Percentiles rank a stretch among this genome's conserved stretches.
These are phyloP conservation scores for Climacium dendroides DNA, from an alignment of 225 moss, liverwort and hornwort species.

Conservation along the genomic window DNA sequence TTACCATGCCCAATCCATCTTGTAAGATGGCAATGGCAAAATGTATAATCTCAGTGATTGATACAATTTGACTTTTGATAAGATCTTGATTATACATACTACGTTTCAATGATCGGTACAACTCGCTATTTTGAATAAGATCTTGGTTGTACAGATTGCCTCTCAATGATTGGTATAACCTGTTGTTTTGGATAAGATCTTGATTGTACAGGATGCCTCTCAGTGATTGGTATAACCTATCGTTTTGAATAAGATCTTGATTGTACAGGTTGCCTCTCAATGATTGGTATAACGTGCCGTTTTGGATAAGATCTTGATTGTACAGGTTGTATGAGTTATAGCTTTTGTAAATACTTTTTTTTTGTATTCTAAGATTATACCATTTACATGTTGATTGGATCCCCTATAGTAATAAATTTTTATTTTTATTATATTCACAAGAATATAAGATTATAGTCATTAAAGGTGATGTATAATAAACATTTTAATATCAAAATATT, in stretches of 20 bases:
- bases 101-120: background rate
- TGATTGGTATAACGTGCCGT: background rate
- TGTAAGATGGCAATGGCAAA: accelerated
- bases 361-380: no score
- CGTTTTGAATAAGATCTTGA: background rate
- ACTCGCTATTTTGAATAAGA: background rate
- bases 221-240: background rate
- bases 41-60: accelerated
- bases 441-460: no score
- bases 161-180: background rate
- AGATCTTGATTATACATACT: background rate
- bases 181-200: background rate
- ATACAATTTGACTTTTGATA: accelerated
- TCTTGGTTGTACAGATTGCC: accelerated
- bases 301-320: background rate
- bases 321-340: accelerated
- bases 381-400: background rate
- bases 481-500: background rate
- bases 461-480: background rate
- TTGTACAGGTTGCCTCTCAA: background rate
- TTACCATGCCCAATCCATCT: accelerated
- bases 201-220: background rate
- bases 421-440: no score
- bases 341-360: background rate
- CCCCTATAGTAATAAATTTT: accelerated